Evolutionary conservation across 179 eudicot genomes (phyloP).

Genomic region (Gypsophila paniculata): DNA sequence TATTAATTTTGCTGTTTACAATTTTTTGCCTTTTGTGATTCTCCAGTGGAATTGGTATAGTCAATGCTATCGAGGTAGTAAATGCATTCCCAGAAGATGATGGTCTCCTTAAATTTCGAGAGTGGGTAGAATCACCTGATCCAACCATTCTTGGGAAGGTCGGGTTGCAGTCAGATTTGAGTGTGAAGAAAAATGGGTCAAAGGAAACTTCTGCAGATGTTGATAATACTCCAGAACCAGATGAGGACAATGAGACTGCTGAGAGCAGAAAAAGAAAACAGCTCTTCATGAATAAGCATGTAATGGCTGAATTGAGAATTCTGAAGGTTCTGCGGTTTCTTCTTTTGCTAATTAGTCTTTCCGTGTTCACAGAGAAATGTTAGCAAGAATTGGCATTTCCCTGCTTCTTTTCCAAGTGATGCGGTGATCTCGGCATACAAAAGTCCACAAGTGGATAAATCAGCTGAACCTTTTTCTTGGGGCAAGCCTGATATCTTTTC

Average conservation of each 20-base stretch:
- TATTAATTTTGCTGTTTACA: not conserved
- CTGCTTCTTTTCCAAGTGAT: constrained; percentile 78
- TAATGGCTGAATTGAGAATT: constrained; percentile 26
- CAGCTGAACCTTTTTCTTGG: constrained; percentile 92
- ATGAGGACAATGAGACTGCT: constrained; percentile 23
- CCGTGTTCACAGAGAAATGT: constrained; percentile 74
- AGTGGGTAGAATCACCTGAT: constrained; percentile 98
- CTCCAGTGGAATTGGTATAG: constrained; percentile 90
- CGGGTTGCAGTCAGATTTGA: constrained; percentile 39
- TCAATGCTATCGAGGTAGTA: constrained; percentile 94
- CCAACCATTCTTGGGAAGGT: constrained; percentile 70
- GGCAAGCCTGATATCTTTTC: constrained; percentile 85
- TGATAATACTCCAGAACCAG: constrained; percentile 21
- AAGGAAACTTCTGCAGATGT: constrained; percentile 34
- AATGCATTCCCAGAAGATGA: constrained; percentile 92
- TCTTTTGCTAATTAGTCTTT: constrained; percentile 11
- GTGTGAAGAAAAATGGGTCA: constrained; percentile 44
- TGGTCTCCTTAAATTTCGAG: constrained; percentile 74
- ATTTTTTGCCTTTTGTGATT: constrained; percentile 3
- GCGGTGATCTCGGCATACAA: constrained; percentile 74
- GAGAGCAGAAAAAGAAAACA: constrained; percentile 40
- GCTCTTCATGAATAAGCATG: constrained; percentile 89
- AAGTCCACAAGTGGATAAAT: constrained; percentile 90
- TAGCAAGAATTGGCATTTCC: constrained; percentile 97
- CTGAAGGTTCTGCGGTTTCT: constrained; percentile 10